Conservation (phyloP, 495 filamentous ascomycete species). For the Thozetella sp. region DNA sequence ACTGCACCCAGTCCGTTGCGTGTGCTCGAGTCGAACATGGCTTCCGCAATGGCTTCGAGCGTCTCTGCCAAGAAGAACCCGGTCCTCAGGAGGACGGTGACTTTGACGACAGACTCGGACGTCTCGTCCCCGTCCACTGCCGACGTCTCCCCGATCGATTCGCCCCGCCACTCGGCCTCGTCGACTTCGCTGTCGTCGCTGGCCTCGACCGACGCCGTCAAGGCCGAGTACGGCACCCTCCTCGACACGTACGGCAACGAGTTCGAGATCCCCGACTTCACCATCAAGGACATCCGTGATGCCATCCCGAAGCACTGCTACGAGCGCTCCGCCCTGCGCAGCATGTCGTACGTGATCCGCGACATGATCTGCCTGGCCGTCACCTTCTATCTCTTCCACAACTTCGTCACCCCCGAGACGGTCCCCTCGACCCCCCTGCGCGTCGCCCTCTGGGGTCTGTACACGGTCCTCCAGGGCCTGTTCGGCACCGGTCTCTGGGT, state of each 20-base stretch:
- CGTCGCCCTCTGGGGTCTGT: constrained; percentile 62
- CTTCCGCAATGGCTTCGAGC: constrained; percentile 33
- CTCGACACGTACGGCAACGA: constrained; percentile 75
- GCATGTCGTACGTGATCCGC: constrained; percentile 69
- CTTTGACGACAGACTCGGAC: constrained; percentile 36
- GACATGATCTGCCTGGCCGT: constrained; percentile 64
- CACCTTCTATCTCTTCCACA: constrained; percentile 70
- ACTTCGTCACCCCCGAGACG: constrained; percentile 59
- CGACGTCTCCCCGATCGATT: constrained; percentile 66
- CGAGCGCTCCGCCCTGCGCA: constrained; percentile 64
- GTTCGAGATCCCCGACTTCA: constrained; percentile 75
- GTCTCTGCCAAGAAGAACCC: constrained; percentile 36
- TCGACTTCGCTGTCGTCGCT: constrained; percentile 91
- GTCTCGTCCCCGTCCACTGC: constrained; percentile 63
- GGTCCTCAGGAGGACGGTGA: constrained; percentile 36
- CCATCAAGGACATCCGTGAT: constrained; percentile 78
- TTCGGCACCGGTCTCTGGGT: constrained; percentile 84
- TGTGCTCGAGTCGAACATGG: constrained; percentile 26
- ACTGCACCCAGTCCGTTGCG: neutral
- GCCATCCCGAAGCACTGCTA: constrained; percentile 85
- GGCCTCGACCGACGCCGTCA: constrained; percentile 56
- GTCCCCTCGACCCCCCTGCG: constrained; percentile 61
- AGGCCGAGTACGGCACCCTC: constrained; percentile 52
- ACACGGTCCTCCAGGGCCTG: constrained; percentile 75
- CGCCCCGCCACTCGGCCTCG: constrained; percentile 77